Evolutionary conservation across 1,284 basidiomycete genomes (phyloP), one percentile per base, ranked within the genome.

Genomic region (Naganishia cerealis): DNA sequence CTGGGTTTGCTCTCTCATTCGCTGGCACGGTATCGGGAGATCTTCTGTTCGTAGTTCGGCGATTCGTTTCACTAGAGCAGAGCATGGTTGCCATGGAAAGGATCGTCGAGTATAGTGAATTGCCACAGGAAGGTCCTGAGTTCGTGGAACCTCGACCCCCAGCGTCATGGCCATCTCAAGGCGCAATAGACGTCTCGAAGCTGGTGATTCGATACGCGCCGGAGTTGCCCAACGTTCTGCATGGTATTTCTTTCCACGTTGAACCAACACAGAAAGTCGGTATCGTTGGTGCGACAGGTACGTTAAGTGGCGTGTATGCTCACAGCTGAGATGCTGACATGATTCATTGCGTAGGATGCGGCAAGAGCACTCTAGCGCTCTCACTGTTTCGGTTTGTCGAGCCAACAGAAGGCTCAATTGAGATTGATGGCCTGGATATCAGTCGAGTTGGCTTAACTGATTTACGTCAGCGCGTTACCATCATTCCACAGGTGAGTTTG

Each of bases 361-460:
- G 92, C 56, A 94, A 94, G 81, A 90, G 88, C 67, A 96, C 93
- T 0, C 85, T 97, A 18, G 93, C 93, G 0, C 83, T 96, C 33
- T 91, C 90, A 24, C 93, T 97, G 84, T 97, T 98, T 88, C 87
- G 96, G 62, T 95, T 96, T 75, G 91, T 95, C 26, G 93, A 96
- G 75, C 89, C 93, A 0, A 87, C 87, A 0, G 85, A 88, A 74
- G 93, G 93, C 1, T 82, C 83, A 6, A 97, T 99, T 67, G 67
- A 88, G 24, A 86, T 99, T 58, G 95, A 98, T 79, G 91, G 86
- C n/a, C 73, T 94, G 29, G 91, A 75, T 72, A 94, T 94, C 66
- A 83, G 90, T 43, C 85, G 59, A 29, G 56, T 61, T 18, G 67
- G 67, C n/a, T 82, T 96, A 42, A 89, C 89, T 0, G 92, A 95